Evolutionary conservation across 1,284 basidiomycete species (phyloP), one percentile per base, ranked within the genome.

Genomic region (Mycena citricolor): DNA sequence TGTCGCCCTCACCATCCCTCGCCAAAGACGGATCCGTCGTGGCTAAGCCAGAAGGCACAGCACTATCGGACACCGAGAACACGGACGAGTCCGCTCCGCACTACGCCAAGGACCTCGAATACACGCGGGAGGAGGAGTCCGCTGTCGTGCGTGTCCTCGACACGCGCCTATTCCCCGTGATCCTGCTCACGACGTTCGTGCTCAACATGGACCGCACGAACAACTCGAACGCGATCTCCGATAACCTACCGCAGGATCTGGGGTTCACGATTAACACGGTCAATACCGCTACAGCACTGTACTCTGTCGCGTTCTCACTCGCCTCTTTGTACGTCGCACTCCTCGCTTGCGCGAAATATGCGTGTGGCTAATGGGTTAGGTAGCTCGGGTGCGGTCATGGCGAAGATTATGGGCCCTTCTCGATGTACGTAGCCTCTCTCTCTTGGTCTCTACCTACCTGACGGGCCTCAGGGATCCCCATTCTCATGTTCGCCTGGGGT

Each of bases 171-270:
- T 66, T 68, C 50, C 60, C 66, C 1, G 61, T 58, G 51, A 60
- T 68, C 16, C 57, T 69, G 11, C 37, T 67, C 32, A 69, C 67
- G 26, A 69, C 67, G 2, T 69, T 69, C 36, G 65, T 69, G 14
- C 52, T 68, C 33, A 69, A 68, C 52, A 67, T 69, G 65, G 67
- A 68, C 39, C 58, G 67, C 10, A 68, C 67, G 14, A 68, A 69
- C 52, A 58, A 60, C 38, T 65, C 63, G 10, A 67, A 67, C 39
- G 67, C 67, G 1, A 63, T 68, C 29, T 65, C 65, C 17, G 66
- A 69, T 43, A 63, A 65, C 39, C 49, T 69, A 6, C 64, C 66
- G 1, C 51, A 47, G 4, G 65, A 68, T 44, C 52, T 69, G 10
- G 67, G 67, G 8, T 69, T 69, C 40, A 64, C 58, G 10, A 67